Evolutionary conservation across 2,329 filamentous ascomycete species (phyloP).

Genomic region (Neoarthrinium moseri): DNA sequence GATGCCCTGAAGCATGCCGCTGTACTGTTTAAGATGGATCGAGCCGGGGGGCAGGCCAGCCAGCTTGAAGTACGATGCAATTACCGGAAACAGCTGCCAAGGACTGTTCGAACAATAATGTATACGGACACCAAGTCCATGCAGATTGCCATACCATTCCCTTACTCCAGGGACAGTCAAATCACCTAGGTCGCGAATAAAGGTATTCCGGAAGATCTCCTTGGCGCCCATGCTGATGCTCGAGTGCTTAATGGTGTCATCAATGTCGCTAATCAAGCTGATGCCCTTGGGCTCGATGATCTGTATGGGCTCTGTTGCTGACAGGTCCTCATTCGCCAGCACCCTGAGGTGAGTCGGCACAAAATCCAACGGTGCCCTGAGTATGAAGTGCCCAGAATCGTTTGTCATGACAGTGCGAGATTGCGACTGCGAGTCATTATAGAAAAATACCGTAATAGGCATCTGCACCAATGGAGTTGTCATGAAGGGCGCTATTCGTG

Average conservation of each 20-base stretch:
- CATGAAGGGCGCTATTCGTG: constrained; percentile 84
- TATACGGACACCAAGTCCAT: constrained; percentile 77
- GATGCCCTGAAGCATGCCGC: constrained; percentile 94
- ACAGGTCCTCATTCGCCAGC: constrained; percentile 80
- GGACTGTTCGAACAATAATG: constrained; percentile 99
- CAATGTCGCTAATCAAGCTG: constrained; percentile 94
- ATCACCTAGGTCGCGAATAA: constrained; percentile 82
- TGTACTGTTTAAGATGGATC: constrained; percentile 94
- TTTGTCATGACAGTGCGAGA: constrained; percentile 84
- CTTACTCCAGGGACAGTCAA: constrained; percentile 72
- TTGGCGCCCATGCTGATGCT: constrained; percentile 84
- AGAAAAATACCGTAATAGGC: constrained; percentile 92
- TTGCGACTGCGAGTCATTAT: constrained; percentile 78
- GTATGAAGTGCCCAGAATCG: constrained; percentile 82
- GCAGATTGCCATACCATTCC: constrained; percentile 83
- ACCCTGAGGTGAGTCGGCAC: constrained; percentile 87
- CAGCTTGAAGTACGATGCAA: constrained; percentile 80
- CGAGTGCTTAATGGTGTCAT: constrained; percentile 95
- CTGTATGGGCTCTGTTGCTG: constrained; percentile 73
- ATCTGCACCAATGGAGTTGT: constrained; percentile 75
- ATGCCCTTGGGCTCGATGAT: constrained; percentile 78
- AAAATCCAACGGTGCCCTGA: constrained; percentile 82
- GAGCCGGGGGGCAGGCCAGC: constrained; percentile 83
- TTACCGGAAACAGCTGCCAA: constrained; percentile 92
- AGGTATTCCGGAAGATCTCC: constrained; percentile 95